These are phyloP conservation scores for Ilex paraguariensis DNA, from an alignment of 305 asterid species.

Conservation along the genomic window DNA sequence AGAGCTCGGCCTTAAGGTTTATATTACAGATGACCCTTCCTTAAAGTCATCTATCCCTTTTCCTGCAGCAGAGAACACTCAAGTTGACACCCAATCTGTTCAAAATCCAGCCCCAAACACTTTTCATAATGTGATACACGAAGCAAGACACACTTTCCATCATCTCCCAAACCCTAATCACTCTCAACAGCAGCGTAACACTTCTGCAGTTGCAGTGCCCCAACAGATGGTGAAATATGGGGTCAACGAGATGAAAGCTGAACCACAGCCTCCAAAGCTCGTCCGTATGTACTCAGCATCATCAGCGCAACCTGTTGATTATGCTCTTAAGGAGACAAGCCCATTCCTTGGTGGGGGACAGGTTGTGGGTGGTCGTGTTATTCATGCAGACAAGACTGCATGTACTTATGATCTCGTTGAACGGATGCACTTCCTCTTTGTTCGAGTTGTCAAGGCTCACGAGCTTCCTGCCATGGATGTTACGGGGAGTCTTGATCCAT, in stretches of 20 bases:
- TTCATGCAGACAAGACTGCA: constrained; percentile 41
- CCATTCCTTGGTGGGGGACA: constrained; percentile 80
- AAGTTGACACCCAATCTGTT: constrained; percentile 22
- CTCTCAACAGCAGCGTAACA: constrained; percentile 36
- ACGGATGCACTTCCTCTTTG: constrained; percentile 74
- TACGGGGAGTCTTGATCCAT: constrained; percentile 78
- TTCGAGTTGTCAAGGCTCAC: constrained; percentile 80
- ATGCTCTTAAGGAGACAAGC: constrained; percentile 69
- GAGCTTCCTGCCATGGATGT: constrained; percentile 79
- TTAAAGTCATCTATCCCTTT: constrained; percentile 52
- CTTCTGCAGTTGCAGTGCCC: constrained; percentile 31
- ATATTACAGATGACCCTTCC: constrained; percentile 61
- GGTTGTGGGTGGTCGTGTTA: constrained; percentile 70
- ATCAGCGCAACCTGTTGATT: constrained; percentile 63
- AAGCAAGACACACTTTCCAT: constrained; percentile 60
- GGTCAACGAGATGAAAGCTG: constrained; percentile 64
- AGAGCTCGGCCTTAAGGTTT: constrained; percentile 71
- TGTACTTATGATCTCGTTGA: constrained; percentile 77
- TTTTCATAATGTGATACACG: constrained; percentile 22
- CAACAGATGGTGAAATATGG: constrained; percentile 40
- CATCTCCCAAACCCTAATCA: constrained; percentile 49
- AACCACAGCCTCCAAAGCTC: constrained; percentile 54
- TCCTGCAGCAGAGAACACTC: constrained; percentile 33
- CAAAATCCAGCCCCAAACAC: constrained; percentile 16
- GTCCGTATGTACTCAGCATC: constrained; percentile 60